Conservation (phyloP, 352 stramenopile genomes). For the Pythium guiyangense region DNA sequence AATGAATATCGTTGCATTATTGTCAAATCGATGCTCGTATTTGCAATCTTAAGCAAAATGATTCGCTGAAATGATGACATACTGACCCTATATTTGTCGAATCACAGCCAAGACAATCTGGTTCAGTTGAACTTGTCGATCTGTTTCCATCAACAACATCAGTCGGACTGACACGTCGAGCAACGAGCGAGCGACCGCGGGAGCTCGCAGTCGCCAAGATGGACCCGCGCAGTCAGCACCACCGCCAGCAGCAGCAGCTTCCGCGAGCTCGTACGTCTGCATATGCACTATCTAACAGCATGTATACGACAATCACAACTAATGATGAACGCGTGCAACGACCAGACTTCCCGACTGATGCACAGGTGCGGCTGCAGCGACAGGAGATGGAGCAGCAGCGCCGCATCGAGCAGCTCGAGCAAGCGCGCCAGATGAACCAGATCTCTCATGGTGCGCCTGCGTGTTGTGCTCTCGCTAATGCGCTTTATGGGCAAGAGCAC, state of each 20-base stretch:
- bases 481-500: neutral
- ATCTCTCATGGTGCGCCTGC: conserved; percentile 28
- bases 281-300: no score
- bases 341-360: conserved; percentile 12
- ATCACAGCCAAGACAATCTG: neutral
- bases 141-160: conserved; percentile 14
- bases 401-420: conserved; percentile 33
- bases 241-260: neutral
- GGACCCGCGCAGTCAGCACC: conserved; percentile 8
- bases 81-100: neutral
- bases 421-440: conserved; percentile 32
- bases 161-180: neutral
- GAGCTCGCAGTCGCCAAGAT: conserved; percentile 3
- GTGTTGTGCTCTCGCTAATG: neutral
- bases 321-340: neutral
- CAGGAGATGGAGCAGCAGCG: conserved; percentile 30
- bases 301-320: neutral
- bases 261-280: neutral
- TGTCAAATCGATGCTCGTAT: neutral
- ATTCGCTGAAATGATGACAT: conserved; percentile 3
- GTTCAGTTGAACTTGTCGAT: conserved; percentile 10
- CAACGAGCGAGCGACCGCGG: neutral
- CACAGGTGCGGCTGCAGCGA: conserved; percentile 14
- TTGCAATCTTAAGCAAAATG: neutral
- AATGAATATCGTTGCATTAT: neutral